Evolutionary conservation across 345 rosid species (phyloP).

Genomic region (Salix purpurea): DNA sequence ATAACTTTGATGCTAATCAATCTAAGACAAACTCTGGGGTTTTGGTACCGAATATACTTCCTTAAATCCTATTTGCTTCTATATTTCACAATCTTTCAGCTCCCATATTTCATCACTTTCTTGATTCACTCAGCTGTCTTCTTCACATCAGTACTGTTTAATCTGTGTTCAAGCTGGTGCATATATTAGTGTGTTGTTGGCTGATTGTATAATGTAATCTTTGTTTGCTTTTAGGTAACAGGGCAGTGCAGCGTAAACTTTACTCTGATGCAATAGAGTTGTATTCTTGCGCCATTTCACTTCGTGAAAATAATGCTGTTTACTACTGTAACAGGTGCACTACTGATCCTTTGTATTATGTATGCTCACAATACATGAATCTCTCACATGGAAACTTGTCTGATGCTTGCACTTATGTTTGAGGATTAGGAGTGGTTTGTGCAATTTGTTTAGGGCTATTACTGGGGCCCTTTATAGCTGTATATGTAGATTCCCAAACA

Average conservation of each 20-base stretch:
- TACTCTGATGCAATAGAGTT: constrained; percentile 65
- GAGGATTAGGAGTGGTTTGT: background rate
- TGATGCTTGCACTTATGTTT: background rate
- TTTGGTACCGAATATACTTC: background rate
- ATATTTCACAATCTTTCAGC: too few species aligned
- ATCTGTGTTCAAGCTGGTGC: constrained; percentile 2
- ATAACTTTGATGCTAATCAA: background rate
- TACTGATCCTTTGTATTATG: background rate
- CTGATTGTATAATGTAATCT: constrained; percentile 18
- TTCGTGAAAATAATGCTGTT: constrained; percentile 60
- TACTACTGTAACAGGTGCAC: constrained; percentile 83
- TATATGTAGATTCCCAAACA: background rate
- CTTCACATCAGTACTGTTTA: background rate
- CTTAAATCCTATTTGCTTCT: too few species aligned
- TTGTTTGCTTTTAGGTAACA: constrained; percentile 61
- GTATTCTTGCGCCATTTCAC: constrained; percentile 73
- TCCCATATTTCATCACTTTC: background rate
- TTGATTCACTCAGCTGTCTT: background rate
- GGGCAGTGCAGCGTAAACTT: constrained; percentile 65
- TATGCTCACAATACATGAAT: background rate
- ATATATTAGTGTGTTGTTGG: background rate
- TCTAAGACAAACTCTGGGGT: background rate
- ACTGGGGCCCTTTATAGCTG: constrained; percentile 5
- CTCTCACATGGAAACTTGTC: background rate
- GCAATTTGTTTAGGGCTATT: background rate